These are phyloP conservation scores for Penicillium herquei DNA, from an alignment of 495 filamentous ascomycete species.

Conservation along the genomic window DNA sequence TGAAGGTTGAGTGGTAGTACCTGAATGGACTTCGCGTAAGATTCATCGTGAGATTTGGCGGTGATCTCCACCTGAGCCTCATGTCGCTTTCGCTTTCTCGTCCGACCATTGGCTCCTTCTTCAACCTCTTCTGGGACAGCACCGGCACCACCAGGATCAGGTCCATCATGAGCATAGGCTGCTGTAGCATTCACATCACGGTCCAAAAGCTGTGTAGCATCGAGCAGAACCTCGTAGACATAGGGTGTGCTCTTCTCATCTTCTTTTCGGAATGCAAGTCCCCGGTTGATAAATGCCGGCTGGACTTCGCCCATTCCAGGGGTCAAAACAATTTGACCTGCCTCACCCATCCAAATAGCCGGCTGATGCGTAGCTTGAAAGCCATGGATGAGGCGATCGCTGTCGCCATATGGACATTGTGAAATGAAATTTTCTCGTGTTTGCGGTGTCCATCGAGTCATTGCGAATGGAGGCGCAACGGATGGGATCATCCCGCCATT, in stretches of 20 bases:
- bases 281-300: constrained; percentile 24
- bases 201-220: constrained; percentile 19
- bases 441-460: constrained; percentile 32
- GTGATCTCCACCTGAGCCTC: neutral
- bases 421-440: constrained; percentile 32
- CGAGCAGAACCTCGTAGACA: constrained; percentile 25
- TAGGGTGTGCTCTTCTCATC: constrained; percentile 25
- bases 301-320: constrained; percentile 26
- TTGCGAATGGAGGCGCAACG: constrained; percentile 24
- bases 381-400: constrained; percentile 25
- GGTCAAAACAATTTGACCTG: constrained; percentile 23
- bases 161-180: constrained; percentile 22
- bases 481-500: constrained; percentile 32
- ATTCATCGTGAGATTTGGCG: neutral
- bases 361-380: constrained; percentile 31
- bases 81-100: constrained; percentile 14
- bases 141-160: constrained; percentile 24
- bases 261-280: constrained; percentile 21
- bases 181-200: constrained; percentile 28
- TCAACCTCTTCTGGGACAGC: constrained; percentile 20
- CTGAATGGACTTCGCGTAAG: constrained; percentile 15
- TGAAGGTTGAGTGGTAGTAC: neutral
- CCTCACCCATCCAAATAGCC: constrained; percentile 31
- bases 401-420: constrained; percentile 23
- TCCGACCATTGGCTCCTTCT: constrained; percentile 26